A percentile compares a stretch with the other conserved stretches of the same genome.
Conservation (phyloP, 2,329 filamentous ascomycete species). For the Trichoderma oligosporum region DNA sequence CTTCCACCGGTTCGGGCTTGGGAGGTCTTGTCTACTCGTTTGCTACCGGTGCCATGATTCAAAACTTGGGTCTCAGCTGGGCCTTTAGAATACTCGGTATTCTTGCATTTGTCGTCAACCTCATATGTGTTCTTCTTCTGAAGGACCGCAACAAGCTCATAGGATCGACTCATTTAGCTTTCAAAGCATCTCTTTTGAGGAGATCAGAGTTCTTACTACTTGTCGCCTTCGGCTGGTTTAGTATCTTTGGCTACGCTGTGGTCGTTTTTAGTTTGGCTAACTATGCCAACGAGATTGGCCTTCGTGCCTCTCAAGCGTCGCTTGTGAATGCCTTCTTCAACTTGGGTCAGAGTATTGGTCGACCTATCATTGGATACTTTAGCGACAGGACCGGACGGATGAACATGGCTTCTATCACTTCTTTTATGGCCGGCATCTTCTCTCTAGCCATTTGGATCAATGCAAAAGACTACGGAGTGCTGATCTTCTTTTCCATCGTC, state of each 20-base stretch:
- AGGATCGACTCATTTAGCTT: slow-evolving; percentile 62
- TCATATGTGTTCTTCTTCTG: slow-evolving; percentile 58
- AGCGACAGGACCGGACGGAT: slow-evolving; percentile 67
- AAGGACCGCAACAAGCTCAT: slow-evolving; percentile 69
- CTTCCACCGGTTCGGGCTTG: slow-evolving; percentile 66
- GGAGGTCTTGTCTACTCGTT: slow-evolving; percentile 71
- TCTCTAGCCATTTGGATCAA: slow-evolving; percentile 72
- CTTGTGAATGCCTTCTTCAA: slow-evolving; percentile 72
- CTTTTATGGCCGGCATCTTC: slow-evolving; percentile 60
- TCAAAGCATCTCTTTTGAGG: slow-evolving; percentile 61
- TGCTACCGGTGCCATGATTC: slow-evolving; percentile 64
- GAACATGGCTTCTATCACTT: slow-evolving; percentile 66
- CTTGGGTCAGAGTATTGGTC: slow-evolving; percentile 61
- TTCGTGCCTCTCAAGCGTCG: slow-evolving; percentile 63
- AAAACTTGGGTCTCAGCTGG: slow-evolving; percentile 61
- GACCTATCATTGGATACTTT: slow-evolving; percentile 68
- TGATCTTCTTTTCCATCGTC: slow-evolving; percentile 67
- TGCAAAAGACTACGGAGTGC: slow-evolving; percentile 57
- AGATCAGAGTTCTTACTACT: slow-evolving; percentile 61
- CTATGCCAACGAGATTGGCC: slow-evolving; percentile 65
- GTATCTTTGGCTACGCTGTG: slow-evolving; percentile 69
- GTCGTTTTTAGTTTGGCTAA: slow-evolving; percentile 74
- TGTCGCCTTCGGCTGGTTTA: slow-evolving; percentile 65
- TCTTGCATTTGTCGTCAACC: slow-evolving; percentile 60
- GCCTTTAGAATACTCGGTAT: slow-evolving; percentile 64